These are phyloP conservation scores for Amanita muscaria DNA, from an alignment of 768 basidiomycete species.

Conservation along the genomic window DNA sequence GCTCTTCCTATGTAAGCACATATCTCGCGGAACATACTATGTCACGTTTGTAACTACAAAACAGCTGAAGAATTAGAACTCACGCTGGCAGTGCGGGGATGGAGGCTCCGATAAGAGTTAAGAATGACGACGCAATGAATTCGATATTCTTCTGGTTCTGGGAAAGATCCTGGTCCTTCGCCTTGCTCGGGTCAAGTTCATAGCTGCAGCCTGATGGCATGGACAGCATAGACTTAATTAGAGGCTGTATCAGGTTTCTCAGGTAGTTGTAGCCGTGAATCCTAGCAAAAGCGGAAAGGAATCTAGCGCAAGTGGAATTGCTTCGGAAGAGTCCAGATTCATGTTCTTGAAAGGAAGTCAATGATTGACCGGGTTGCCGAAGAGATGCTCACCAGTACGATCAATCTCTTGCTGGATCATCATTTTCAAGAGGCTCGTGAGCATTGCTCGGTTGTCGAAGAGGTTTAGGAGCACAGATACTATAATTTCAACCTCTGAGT, in stretches of 20 bases:
- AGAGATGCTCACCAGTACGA: constrained; percentile 47
- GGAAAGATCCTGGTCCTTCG: constrained; percentile 47
- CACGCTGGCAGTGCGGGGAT: constrained; percentile 66
- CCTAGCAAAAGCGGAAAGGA: constrained; percentile 78
- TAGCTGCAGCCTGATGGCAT: constrained; percentile 70
- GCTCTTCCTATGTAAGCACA: constrained; percentile 71
- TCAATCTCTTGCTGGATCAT: constrained; percentile 84
- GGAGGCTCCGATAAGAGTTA: constrained; percentile 67
- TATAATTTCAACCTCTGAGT: constrained; percentile 73
- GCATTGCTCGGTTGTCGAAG: constrained; percentile 67
- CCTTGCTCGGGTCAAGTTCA: constrained; percentile 65
- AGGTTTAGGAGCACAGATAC: constrained; percentile 79
- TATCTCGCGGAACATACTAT: constrained; percentile 82
- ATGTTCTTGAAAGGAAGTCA: constrained; percentile 39
- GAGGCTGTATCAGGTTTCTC: constrained; percentile 66
- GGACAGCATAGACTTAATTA: constrained; percentile 65
- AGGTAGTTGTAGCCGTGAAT: constrained; percentile 91
- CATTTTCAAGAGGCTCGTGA: constrained; percentile 68
- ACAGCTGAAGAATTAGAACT: constrained; percentile 20
- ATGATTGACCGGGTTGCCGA: background rate
- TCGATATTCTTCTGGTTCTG: constrained; percentile 68
- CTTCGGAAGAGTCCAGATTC: constrained; percentile 80
- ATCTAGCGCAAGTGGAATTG: constrained; percentile 81
- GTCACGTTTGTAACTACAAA: constrained; percentile 8
- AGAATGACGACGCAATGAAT: constrained; percentile 64